Evolutionary conservation across 345 rosid species (phyloP).

Genomic region (Mercurialis annua): DNA sequence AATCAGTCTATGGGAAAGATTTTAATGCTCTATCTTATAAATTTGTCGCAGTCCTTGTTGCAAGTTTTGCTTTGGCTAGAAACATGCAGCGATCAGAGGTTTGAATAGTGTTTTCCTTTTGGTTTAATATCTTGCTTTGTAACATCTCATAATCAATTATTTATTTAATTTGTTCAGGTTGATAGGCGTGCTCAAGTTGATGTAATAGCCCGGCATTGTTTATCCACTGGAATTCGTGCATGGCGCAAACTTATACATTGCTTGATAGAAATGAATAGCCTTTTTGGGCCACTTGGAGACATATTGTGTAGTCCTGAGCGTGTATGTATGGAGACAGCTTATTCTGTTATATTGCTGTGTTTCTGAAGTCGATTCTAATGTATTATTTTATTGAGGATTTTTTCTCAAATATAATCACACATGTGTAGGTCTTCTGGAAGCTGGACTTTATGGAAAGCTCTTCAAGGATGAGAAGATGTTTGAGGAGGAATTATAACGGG

Average conservation of each 20-base stretch:
- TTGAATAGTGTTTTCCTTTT: conserved; percentile 25
- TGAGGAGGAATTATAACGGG: conserved; percentile 78
- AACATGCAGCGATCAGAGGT: conserved; percentile 99
- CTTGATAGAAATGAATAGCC: conserved; percentile 80
- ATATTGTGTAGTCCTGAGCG: conserved; percentile 52
- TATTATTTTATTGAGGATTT: conserved; percentile 4
- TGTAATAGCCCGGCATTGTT: conserved; percentile 49
- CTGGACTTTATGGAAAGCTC: conserved; percentile 92
- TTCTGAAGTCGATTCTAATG: conserved; percentile 4
- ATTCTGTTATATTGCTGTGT: not conserved
- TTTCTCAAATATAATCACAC: conserved; percentile 9
- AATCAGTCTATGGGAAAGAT: conserved; percentile 96
- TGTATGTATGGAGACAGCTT: conserved; percentile 42
- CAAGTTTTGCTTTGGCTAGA: conserved; percentile 98
- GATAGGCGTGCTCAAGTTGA: conserved; percentile 91
- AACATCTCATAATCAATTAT: conserved; percentile 14
- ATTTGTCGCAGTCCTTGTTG: conserved; percentile 90
- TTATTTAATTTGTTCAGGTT: conserved; percentile 48
- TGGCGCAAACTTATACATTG: conserved; percentile 93
- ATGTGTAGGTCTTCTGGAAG: conserved; percentile 88
- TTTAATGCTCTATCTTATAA: conserved; percentile 93
- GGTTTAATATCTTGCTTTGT: conserved; percentile 11
- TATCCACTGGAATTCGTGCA: conserved; percentile 62
- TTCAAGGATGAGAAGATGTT: conserved; percentile 87
- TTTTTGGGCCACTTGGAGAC: conserved; percentile 73